phyloP scores from a whole-genome alignment of 352 stramenopile genomes.

The Phytophthora ohioensis region DNA sequence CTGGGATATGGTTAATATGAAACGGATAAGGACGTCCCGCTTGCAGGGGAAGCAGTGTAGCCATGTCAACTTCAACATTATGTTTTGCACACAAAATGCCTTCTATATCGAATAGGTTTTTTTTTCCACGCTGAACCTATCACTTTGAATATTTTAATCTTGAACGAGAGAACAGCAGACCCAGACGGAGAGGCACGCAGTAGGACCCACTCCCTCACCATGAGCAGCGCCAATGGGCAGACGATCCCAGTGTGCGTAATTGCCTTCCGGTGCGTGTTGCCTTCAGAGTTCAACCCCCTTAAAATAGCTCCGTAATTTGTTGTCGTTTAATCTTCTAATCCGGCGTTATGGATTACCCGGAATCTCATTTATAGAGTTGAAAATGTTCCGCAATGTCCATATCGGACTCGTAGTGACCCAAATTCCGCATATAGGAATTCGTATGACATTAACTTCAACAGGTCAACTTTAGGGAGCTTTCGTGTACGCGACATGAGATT shows the following conservation, averaged over 20 bases:
- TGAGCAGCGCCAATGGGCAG: slow-evolving; percentile 73
- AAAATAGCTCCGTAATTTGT: neutral
- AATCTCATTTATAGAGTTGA: too few species aligned
- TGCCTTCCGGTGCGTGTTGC: slow-evolving; percentile 68
- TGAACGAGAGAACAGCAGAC: slow-evolving; percentile 30
- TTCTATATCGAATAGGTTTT: slow-evolving; percentile 8
- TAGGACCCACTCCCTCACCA: slow-evolving; percentile 20
- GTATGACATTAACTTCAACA: too few species aligned
- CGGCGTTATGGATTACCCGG: too few species aligned
- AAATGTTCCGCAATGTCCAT: too few species aligned
- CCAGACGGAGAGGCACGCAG: slow-evolving; percentile 26
- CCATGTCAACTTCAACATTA: slow-evolving; percentile 31
- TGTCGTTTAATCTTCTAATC: too few species aligned
- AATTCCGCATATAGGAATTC: too few species aligned
- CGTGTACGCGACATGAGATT: too few species aligned
- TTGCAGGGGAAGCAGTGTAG: slow-evolving; percentile 22
- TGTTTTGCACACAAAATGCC: slow-evolving; percentile 3
- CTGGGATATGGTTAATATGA: too few species aligned
- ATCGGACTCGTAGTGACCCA: too few species aligned
- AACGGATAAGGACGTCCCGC: slow-evolving; percentile 1
- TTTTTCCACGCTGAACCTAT: slow-evolving; percentile 7
- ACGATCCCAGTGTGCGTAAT: slow-evolving; percentile 84
- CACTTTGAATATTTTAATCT: slow-evolving; percentile 22
- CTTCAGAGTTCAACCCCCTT: neutral
- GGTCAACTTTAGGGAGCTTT: too few species aligned